Conservation (phyloP, 495 filamentous ascomycete genomes). For the Podospora appendiculata region DNA sequence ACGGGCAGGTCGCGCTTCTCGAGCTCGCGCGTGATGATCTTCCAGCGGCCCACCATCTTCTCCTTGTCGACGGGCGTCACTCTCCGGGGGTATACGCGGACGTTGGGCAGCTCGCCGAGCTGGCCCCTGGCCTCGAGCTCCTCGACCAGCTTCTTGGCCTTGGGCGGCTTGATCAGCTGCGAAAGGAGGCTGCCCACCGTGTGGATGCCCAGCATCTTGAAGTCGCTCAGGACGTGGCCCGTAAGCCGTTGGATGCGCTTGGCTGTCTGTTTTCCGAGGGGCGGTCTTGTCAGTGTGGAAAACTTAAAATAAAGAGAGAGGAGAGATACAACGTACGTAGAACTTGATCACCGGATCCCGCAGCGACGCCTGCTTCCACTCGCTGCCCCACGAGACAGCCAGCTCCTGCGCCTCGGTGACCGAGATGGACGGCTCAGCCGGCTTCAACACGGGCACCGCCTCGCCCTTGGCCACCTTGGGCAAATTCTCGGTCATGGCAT, state of each 20-base stretch:
- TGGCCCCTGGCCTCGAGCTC: conserved; percentile 31
- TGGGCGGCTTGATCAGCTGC: conserved; percentile 47
- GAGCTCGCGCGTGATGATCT: conserved; percentile 71
- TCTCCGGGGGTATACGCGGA: conserved; percentile 53
- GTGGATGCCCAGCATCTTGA: conserved; percentile 42
- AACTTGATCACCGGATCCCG: conserved; percentile 58
- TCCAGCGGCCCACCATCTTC: conserved; percentile 71
- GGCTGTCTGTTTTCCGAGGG: conserved; percentile 43
- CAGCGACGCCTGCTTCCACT: conserved; percentile 50
- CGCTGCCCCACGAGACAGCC: conserved; percentile 29
- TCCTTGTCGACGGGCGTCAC: conserved; percentile 64
- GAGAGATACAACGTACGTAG: conserved; percentile 37
- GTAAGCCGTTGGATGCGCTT: conserved; percentile 75
- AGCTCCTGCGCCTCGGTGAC: conserved; percentile 20
- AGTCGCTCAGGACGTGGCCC: conserved; percentile 65
- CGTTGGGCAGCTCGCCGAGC: conserved; percentile 55
- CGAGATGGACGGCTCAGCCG: conserved; percentile 3
- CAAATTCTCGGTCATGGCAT: neutral
- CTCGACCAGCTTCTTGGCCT: conserved; percentile 47
- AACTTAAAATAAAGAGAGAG: neutral
- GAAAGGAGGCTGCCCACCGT: conserved; percentile 51
- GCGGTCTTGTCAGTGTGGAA: neutral
- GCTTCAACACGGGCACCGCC: neutral
- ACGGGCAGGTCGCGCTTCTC: conserved; percentile 50
- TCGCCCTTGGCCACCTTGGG: conserved; percentile 3